Base-by-base conservation (phyloP, 1,139 yeast species). In the Wickerhamomyces sp. region DNA sequence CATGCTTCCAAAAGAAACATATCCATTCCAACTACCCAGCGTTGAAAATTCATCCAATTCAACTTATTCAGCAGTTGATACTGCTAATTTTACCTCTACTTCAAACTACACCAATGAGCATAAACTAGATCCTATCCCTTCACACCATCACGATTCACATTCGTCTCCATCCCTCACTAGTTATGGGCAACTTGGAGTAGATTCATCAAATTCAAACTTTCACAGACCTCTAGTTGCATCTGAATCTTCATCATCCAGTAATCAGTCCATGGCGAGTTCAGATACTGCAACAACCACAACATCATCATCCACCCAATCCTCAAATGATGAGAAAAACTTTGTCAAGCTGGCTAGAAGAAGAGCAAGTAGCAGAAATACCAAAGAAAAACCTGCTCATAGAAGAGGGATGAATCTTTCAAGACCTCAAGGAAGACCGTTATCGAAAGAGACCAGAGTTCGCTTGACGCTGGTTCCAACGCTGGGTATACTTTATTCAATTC, bases 371-470 rank as follows among this genome's bases (percentile, higher is more conserved):
- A 49, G 45, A 31, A 47, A 34, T 18, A 10, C 47, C 7, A 54
- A 50, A 33, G 58, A 53, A 29, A 52, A 45, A 31, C 46, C 45
- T 6, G 37, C 39, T 9, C 44, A 41, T 4, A 50, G 51, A 23
- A 53, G 47, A 36, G 7, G 29, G 6, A 33, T 46, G 0, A 39
- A 43, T 2, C 9, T 37, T 6, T 39, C 67, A 40, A 73, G 73
- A 51, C 65, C 74, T 29, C 81, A 76, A 51, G 71, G 78, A 6
- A 72, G 77, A 48, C 77, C 79, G 7, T 61, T 78, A 30, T 78
- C 78, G 42, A 79, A 81, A 1, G 79, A 77, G 14, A 68, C 79
- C 11, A 66, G 73, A 50, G 72, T 78, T 10, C 68, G 77, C 44
- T 59, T 78, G 23, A 70, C 81, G 0, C 52, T 73, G 37, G 74